A percentile compares a stretch with the other conserved stretches of the same genome.
These are phyloP conservation scores for Calophaca sinica DNA, from an alignment of 306 rosid genomes.

Conservation along the genomic window DNA sequence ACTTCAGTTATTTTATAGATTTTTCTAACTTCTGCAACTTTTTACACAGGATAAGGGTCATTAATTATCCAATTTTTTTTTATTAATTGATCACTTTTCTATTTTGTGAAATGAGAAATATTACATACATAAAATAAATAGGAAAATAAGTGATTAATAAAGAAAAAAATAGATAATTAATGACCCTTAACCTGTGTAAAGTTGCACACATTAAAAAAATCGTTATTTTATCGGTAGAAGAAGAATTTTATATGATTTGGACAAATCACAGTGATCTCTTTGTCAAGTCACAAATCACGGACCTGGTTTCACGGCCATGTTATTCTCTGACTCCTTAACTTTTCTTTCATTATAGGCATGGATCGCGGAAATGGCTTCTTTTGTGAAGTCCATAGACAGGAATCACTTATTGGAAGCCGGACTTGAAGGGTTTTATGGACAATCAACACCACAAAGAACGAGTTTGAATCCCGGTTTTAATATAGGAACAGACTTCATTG, in stretches of 20 bases:
- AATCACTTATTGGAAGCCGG: constrained; percentile 91
- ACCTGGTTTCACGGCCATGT: constrained; percentile 22
- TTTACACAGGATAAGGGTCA: too few species aligned
- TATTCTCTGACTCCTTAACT: constrained; percentile 30
- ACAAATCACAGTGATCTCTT: background rate
- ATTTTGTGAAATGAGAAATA: too few species aligned
- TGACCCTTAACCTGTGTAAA: too few species aligned
- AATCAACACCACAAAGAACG: constrained; percentile 75
- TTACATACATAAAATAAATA: too few species aligned
- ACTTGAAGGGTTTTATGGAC: constrained; percentile 90
- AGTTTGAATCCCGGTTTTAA: constrained; percentile 68
- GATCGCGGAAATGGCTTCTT: constrained; percentile 90
- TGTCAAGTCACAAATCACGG: constrained; percentile 44
- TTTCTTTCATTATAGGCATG: constrained; percentile 67
- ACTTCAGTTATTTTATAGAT: background rate
- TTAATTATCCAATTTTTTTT: too few species aligned
- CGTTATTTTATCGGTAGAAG: background rate
- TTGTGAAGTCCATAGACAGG: constrained; percentile 86
- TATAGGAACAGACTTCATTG: constrained; percentile 84
- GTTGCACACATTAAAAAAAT: too few species aligned
- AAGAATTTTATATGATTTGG: constrained; percentile 25
- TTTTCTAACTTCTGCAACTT: too few species aligned
- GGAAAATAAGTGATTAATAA: too few species aligned
- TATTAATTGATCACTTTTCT: too few species aligned
- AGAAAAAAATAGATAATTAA: too few species aligned